phyloP scores from a whole-genome alignment of 805 yeast species.

The Pichia scutulata region DNA sequence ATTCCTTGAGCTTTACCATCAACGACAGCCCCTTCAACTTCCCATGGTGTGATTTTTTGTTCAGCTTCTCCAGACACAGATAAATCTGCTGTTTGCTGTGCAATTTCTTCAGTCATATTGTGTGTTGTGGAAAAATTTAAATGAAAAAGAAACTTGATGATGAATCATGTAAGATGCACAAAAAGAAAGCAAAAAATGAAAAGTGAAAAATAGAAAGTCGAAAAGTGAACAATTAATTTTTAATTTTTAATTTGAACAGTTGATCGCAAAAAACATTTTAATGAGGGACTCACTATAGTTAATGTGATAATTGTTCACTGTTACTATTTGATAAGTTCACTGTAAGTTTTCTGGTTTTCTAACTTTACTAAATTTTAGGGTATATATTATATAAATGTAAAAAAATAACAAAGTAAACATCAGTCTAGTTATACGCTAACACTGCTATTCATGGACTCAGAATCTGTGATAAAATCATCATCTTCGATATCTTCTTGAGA shows the following conservation, averaged over 20 bases:
- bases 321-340: no score
- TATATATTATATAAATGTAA: no score
- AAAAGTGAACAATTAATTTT: not conserved
- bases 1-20: slow-evolving; percentile 88
- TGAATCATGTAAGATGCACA: not conserved
- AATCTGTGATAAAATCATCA: slow-evolving; percentile 26
- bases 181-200: not conserved
- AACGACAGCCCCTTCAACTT: slow-evolving; percentile 96
- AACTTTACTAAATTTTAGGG: not conserved
- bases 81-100: slow-evolving; percentile 15
- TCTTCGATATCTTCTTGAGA: slow-evolving; percentile 32
- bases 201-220: not conserved
- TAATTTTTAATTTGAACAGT: no score
- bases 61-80: slow-evolving; percentile 25
- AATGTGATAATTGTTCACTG: no score
- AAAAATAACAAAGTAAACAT: not conserved
- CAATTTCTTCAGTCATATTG: slow-evolving; percentile 10
- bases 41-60: slow-evolving; percentile 91
- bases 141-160: not conserved
- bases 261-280: no score
- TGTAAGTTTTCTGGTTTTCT: not conserved
- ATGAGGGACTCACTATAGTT: no score
- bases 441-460: slow-evolving; percentile 25
- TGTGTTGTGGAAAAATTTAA: not conserved
- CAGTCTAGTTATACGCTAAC: slow-evolving; percentile 6